Evolutionary conservation across 176 grass and related monocot genomes (phyloP).

Genomic region (Puya raimondii): DNA sequence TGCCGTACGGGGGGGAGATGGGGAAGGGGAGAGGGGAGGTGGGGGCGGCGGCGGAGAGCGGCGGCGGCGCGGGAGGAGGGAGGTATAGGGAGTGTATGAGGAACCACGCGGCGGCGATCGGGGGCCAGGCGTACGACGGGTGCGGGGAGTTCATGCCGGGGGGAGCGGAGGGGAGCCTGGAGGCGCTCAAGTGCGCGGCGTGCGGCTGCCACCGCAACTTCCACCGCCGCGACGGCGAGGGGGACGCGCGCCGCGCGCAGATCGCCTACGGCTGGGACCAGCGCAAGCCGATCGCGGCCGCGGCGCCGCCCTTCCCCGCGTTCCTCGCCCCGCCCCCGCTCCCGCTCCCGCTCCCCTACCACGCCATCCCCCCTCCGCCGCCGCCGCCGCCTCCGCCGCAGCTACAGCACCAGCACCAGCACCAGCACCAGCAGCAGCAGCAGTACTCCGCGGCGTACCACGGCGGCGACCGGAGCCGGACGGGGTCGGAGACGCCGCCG

Average conservation of each 20-base stretch:
- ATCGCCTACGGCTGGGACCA: background rate
- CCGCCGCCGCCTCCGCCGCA: background rate
- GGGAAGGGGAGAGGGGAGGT: background rate
- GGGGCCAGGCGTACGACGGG: constrained; percentile 47
- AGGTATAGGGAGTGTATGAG: constrained; percentile 39
- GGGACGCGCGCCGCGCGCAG: background rate
- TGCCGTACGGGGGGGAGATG: background rate
- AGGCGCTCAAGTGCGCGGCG: constrained; percentile 45
- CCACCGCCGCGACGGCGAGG: constrained; percentile 42
- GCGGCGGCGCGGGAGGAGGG: background rate
- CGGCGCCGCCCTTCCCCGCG: background rate
- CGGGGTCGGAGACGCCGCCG: constrained; percentile 30
- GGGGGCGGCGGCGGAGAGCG: background rate
- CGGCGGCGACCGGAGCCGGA: background rate
- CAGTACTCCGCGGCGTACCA: constrained; percentile 5
- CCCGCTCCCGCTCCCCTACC: constrained; percentile 12
- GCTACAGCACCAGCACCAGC: constrained; percentile 2
- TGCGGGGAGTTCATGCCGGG: constrained; percentile 67
- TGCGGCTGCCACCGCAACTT: constrained; percentile 82
- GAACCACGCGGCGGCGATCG: constrained; percentile 52
- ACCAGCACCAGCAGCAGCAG: constrained; percentile 20
- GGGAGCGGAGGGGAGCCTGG: constrained; percentile 6
- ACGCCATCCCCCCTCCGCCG: constrained; percentile 5
- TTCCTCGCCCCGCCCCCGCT: constrained; percentile 19
- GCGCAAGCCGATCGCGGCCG: background rate